Evolutionary conservation across 805 yeast species (phyloP), one percentile per base, ranked within the genome.

Genomic region (Saccharomycopsis olivae): DNA sequence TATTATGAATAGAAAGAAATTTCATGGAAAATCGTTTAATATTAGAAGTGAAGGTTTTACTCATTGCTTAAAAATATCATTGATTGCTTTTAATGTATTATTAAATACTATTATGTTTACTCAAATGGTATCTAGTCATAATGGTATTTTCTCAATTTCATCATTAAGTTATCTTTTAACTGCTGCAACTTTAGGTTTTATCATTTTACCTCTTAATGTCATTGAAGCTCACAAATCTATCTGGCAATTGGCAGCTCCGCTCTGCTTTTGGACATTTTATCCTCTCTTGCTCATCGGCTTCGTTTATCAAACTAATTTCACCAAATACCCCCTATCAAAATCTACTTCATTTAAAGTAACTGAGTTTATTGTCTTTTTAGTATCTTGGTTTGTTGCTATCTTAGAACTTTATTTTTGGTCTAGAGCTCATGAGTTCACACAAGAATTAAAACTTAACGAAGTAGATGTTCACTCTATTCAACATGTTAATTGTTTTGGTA

Each of bases 401-500:
- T 18, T 38, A 9, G 49, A 46, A 36, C 17, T 29, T n/a, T 27
- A 37, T 23, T 34, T 39, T 14, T 46, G 47, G 45, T 10, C 21
- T 9, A 24, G 47, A 19, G 24, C 36, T 18, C 38, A 29, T 17
- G 45, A 46, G 17, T 40, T 27, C 29, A 46, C 42, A 10, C 19
- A 19, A 14, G 16, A 40, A 16, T 35, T 43, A 23, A 8, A 17
- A 16, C 24, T 40, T n/a, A 43, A 41, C 29, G 34, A 42, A 1
- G 39, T 42, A 16, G 39, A 45, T 29, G 38, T 39, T 23, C 4
- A 32, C 15, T 23, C 38, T 14, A 14, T 35, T n/a, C 14, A 21
- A 3, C 20, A 32, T 21, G 29, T 31, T n/a, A 45, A 38, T 20
- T 11, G 39, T n/a, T 50, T 66, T 31, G 64, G 66, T 11, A 53